These are phyloP conservation scores for Aristolochia californica DNA, from an alignment of 164 flowering plant species.

Conservation along the genomic window DNA sequence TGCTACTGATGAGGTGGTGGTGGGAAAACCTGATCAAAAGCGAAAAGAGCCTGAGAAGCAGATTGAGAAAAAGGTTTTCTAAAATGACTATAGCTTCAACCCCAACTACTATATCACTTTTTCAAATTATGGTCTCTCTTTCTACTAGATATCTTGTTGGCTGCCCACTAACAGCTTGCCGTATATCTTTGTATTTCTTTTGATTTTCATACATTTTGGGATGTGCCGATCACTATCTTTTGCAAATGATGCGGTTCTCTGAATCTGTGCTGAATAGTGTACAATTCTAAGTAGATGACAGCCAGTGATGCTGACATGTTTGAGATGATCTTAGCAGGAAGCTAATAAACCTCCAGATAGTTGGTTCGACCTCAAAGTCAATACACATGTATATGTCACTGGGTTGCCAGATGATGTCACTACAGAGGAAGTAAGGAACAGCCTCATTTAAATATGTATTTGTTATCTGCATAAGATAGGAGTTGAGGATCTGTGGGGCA, in stretches of 20 bases:
- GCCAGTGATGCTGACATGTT: conserved; percentile 10
- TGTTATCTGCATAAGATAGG: no score
- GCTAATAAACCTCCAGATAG: conserved; percentile 92
- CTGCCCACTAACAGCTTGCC: neutral
- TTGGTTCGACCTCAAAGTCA: conserved; percentile 95
- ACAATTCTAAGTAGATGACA: conserved; percentile 8
- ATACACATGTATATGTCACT: conserved; percentile 91
- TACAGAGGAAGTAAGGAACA: conserved; percentile 61
- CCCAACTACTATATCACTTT: no score
- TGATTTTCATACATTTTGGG: conserved; percentile 7
- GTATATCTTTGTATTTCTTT: neutral
- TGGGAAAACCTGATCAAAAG: conserved; percentile 36
- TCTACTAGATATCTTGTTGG: neutral
- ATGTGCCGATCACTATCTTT: conserved; percentile 3
- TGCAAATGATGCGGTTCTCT: conserved; percentile 8
- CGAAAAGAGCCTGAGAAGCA: conserved; percentile 55
- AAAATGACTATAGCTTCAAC: neutral
- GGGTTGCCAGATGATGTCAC: conserved; percentile 98
- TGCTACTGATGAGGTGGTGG: conserved; percentile 16
- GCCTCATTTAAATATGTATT: no score
- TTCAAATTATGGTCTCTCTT: no score
- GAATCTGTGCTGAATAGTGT: conserved; percentile 7
- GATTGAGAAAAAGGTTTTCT: conserved; percentile 56
- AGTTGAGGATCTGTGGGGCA: no score
- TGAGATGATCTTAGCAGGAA: conserved; percentile 46